Evolutionary conservation across 192 early-diverging fungal species (phyloP).

Genomic region (Dimargaris xerosporica): DNA sequence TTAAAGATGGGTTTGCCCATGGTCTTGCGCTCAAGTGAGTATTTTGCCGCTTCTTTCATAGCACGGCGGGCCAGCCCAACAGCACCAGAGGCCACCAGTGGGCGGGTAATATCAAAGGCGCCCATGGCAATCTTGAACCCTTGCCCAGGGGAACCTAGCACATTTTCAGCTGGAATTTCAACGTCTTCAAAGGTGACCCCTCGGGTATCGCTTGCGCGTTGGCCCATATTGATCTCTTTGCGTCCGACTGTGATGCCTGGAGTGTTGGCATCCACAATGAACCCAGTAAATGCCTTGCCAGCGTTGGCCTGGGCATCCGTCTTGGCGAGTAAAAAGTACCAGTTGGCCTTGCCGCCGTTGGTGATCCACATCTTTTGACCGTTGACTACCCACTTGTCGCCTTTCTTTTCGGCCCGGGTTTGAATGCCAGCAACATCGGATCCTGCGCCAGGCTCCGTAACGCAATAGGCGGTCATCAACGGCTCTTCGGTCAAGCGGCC

Average conservation of each 20-base stretch:
- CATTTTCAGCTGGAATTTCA: conserved; percentile 64
- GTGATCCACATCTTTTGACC: conserved; percentile 99
- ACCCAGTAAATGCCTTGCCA: conserved; percentile 84
- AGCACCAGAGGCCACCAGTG: conserved; percentile 75
- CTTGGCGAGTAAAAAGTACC: conserved; percentile 89
- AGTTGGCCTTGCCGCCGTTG: conserved; percentile 91
- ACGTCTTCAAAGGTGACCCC: conserved; percentile 78
- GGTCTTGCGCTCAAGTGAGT: conserved; percentile 82
- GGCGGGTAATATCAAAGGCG: conserved; percentile 88
- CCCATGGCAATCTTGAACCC: conserved; percentile 98
- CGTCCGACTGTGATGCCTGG: conserved; percentile 82
- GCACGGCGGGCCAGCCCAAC: conserved; percentile 83
- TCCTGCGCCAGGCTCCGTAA: conserved; percentile 64
- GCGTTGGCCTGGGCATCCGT: conserved; percentile 65
- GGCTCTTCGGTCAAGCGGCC: conserved; percentile 94
- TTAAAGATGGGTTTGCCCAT: conserved; percentile 83
- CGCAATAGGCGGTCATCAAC: conserved; percentile 89
- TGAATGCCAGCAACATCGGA: conserved; percentile 58
- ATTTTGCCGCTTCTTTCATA: conserved; percentile 82
- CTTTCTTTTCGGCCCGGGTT: conserved; percentile 56
- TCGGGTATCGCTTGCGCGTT: conserved; percentile 81
- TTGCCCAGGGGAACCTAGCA: conserved; percentile 50
- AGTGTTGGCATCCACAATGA: conserved; percentile 84
- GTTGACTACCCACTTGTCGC: conserved; percentile 66
- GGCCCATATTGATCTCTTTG: conserved; percentile 98